Percentiles rank a stretch among this genome's conserved stretches.
Conservation (phyloP, 495 filamentous ascomycete species). For the Astrothelium subdiscretum region DNA sequence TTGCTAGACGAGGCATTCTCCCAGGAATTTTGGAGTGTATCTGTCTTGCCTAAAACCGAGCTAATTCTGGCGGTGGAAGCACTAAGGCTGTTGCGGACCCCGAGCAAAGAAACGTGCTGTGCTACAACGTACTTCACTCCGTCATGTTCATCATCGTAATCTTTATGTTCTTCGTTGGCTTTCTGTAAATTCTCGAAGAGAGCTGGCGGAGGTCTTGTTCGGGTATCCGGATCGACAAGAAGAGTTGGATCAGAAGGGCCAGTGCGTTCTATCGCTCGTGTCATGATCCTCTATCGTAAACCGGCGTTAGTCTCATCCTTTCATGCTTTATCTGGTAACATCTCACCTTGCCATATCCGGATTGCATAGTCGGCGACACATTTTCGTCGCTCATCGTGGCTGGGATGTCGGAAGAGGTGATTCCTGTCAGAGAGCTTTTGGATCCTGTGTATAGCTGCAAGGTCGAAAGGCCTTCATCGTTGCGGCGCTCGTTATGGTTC, state of each 20-base stretch:
- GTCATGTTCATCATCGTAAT: background rate
- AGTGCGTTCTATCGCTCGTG: background rate
- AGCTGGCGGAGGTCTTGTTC: no score
- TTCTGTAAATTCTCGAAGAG: background rate
- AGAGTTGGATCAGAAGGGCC: background rate
- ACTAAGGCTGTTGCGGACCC: no score
- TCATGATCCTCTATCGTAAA: background rate
- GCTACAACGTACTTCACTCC: background rate
- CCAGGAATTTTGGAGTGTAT: background rate
- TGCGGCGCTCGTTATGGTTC: no score
- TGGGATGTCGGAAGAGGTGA: background rate
- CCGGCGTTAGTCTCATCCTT: background rate
- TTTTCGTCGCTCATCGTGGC: background rate
- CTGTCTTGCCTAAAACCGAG: background rate
- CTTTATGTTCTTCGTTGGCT: background rate
- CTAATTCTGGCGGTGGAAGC: no score
- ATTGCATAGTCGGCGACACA: background rate
- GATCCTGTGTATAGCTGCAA: background rate
- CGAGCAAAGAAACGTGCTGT: background rate
- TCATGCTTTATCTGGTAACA: background rate
- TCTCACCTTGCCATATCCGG: background rate
- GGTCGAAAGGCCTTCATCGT: no score
- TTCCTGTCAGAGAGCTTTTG: background rate
- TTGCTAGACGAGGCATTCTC: background rate
- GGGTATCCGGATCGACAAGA: background rate